Evolutionary conservation across 345 rosid species (phyloP).

Genomic region (Angophora floribunda): DNA sequence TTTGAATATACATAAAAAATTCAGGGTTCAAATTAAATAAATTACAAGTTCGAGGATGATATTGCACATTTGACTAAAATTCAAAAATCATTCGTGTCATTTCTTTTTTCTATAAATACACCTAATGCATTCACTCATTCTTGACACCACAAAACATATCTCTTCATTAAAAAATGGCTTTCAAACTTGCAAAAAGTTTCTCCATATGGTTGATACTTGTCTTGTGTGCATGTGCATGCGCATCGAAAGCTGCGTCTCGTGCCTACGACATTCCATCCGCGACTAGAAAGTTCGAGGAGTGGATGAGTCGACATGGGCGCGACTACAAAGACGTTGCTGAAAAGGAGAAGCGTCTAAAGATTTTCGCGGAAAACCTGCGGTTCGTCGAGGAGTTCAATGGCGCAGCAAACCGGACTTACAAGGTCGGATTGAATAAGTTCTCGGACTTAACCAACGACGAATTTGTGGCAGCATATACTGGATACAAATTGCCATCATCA

Average conservation of each 20-base stretch:
- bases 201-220: too few species aligned
- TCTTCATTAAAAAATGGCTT: too few species aligned
- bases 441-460: slow-evolving; percentile 26
- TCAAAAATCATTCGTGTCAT: not conserved
- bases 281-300: too few species aligned
- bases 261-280: too few species aligned
- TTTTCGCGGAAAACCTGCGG: not conserved
- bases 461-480: slow-evolving; percentile 2
- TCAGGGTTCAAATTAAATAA: not conserved
- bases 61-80: not conserved
- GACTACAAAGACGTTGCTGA: too few species aligned
- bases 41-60: not conserved
- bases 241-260: too few species aligned
- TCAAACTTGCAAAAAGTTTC: too few species aligned
- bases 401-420: slow-evolving; percentile 10
- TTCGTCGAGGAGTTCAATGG: not conserved
- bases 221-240: too few species aligned
- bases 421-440: slow-evolving; percentile 18
- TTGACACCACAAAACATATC: not conserved
- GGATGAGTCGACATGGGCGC: too few species aligned
- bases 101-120: not conserved
- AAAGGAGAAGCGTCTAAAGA: too few species aligned
- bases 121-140: not conserved
- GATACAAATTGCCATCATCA: not conserved
- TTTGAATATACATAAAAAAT: not conserved